Evolutionary conservation across 2,329 filamentous ascomycete species (phyloP), one percentile per base, ranked within the genome.

Genomic region (Verticillium albo-atrum): DNA sequence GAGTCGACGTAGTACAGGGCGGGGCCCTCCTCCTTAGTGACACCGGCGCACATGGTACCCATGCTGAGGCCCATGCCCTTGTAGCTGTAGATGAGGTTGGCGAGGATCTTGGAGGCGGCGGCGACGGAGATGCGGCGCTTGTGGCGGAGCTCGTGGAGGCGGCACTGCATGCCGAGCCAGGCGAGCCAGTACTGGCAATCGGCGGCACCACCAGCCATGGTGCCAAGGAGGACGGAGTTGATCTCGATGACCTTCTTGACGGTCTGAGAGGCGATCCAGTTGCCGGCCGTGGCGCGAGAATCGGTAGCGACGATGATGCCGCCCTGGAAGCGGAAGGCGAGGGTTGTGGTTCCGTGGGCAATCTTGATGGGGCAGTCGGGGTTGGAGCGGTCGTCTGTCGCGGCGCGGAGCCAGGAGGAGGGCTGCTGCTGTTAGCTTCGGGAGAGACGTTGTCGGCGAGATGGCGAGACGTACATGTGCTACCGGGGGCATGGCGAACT

Each of bases 191-290:
- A 98, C 87, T 98, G 95, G 79, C 95, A 99, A 79, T 99, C 95
- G 76, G 95, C 95, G 72, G 95, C 95, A 79, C 95, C 95, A 77
- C 95, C 95, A 64, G 95, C 95, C 94, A 99, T 97, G 68, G 95
- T 99, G 66, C 95, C 95, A 71, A 99, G 80, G 77, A 99, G 84
- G 77, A 89, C 90, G 77, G 84, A 91, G 82, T 97, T 97, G 83
- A 97, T 97, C 84, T 97, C 92, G 73, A 99, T 98, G 68, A 99
- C 95, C 85, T 99, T 99, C 88, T 99, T 99, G 73, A 99, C 95
- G 58, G 95, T 99, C 84, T 99, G 95, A 79, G 91, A 96, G 66
- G 95, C 95, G 78, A 99, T 99, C 95, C 95, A 99, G 85, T 95
- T 96, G 71, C 95, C 95, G 30, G 95, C 94, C 54, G 95, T 97